A percentile compares a stretch with the other conserved stretches of the same genome.
These are phyloP conservation scores for Epichloe hybrida DNA, from an alignment of 2,329 filamentous ascomycete species.

Conservation along the genomic window DNA sequence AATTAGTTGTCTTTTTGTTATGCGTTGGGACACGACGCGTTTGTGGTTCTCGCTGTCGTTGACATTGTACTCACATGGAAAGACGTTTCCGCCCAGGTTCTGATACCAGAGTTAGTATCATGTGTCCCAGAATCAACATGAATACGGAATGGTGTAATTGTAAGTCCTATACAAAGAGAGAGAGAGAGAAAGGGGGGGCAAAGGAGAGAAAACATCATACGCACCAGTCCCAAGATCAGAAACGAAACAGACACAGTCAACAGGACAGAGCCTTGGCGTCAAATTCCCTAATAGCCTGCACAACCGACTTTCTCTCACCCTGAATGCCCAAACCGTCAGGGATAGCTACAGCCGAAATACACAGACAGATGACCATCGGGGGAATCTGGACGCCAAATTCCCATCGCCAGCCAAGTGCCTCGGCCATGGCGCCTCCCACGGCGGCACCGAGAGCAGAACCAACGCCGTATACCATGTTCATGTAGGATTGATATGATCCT, in stretches of 20 bases:
- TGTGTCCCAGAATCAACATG: no score
- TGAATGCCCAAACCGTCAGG: slow-evolving; percentile 39
- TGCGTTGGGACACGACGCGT: neutral
- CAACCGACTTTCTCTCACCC: slow-evolving; percentile 28
- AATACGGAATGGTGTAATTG: no score
- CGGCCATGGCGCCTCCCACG: slow-evolving; percentile 55
- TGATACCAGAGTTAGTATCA: slow-evolving; percentile 11
- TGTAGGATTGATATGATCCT: slow-evolving; percentile 59
- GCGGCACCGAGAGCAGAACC: slow-evolving; percentile 50
- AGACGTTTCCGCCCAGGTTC: slow-evolving; percentile 50
- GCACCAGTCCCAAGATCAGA: slow-evolving; percentile 44
- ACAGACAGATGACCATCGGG: slow-evolving; percentile 32
- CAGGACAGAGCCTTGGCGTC: slow-evolving; percentile 39
- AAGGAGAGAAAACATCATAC: slow-evolving; percentile 10
- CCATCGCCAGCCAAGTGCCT: slow-evolving; percentile 60
- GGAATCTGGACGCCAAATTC: slow-evolving; percentile 52
- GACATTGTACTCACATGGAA: slow-evolving; percentile 33
- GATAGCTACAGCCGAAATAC: slow-evolving; percentile 32
- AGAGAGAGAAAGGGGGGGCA: neutral
- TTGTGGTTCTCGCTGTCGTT: neutral
- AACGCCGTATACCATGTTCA: slow-evolving; percentile 52
- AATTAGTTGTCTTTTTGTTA: neutral
- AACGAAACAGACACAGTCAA: slow-evolving; percentile 41
- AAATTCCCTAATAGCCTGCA: slow-evolving; percentile 40
- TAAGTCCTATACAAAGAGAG: neutral